Evolutionary conservation across 106 monocot genomes (phyloP).

Genomic region (Dactylorhiza incarnata): DNA sequence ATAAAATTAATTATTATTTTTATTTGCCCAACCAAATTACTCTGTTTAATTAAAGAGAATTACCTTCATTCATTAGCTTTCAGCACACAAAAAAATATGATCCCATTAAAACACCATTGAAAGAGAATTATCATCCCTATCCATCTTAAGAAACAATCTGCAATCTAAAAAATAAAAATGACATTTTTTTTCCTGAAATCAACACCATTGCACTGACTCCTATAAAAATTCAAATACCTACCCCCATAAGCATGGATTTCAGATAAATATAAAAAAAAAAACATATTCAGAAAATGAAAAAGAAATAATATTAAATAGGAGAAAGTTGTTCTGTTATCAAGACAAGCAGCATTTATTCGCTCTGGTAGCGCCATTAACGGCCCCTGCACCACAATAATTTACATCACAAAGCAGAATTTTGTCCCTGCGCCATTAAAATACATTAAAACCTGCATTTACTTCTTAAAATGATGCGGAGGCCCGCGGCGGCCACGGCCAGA

Average conservation of each 20-base stretch:
- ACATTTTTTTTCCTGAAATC: background rate
- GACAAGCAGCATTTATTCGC: background rate
- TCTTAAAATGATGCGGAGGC: background rate
- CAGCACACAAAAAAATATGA: too few species aligned
- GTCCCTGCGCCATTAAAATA: background rate
- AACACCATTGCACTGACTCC: background rate
- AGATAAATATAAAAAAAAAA: background rate
- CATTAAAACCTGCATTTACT: background rate
- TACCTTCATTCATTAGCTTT: too few species aligned
- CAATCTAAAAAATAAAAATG: background rate
- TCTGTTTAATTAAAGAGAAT: too few species aligned
- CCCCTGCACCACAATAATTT: background rate
- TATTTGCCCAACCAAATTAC: too few species aligned
- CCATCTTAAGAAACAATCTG: background rate
- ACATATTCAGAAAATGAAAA: background rate
- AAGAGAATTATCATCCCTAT: background rate
- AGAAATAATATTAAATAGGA: background rate
- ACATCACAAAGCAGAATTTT: background rate
- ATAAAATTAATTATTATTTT: too few species aligned
- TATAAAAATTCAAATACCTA: background rate
- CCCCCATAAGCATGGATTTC: background rate
- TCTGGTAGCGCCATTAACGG: too few species aligned
- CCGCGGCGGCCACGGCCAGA: slow-evolving; percentile 9
- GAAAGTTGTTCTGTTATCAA: background rate
- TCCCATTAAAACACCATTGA: background rate